Evolutionary conservation across 1,284 basidiomycete species (phyloP).

Genomic region (Stereum hirsutum): DNA sequence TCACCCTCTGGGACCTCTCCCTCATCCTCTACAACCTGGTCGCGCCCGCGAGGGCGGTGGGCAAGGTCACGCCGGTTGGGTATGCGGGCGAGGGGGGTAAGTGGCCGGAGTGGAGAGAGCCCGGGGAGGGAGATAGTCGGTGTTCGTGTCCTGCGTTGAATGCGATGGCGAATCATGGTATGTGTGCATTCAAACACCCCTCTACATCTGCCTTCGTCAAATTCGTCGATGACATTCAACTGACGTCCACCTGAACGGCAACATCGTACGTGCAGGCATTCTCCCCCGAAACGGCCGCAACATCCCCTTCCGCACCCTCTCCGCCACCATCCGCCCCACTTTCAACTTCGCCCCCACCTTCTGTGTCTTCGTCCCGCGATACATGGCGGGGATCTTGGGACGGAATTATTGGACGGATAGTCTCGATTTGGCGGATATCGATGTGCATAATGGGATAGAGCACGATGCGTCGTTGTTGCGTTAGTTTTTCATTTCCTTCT

Average conservation of each 20-base stretch:
- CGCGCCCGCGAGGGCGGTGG: conserved; percentile 34
- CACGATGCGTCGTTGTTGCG: conserved; percentile 68
- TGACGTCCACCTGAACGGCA: background rate
- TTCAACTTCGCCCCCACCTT: conserved; percentile 67
- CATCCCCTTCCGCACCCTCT: conserved; percentile 56
- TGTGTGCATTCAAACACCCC: conserved; percentile 11
- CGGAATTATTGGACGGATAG: conserved; percentile 46
- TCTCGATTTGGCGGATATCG: conserved; percentile 56
- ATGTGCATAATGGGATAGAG: conserved; percentile 69
- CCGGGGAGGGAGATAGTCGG: conserved; percentile 53
- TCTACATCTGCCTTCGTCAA: background rate
- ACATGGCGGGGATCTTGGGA: conserved; percentile 45
- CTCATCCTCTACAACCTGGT: conserved; percentile 49
- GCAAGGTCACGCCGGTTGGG: conserved; percentile 47
- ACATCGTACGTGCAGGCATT: conserved; percentile 50
- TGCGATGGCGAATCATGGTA: conserved; percentile 69
- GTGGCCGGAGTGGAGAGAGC: conserved; percentile 59
- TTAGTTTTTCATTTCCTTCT: conserved; percentile 23
- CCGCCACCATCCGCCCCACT: conserved; percentile 32
- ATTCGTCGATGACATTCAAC: background rate
- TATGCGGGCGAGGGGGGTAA: conserved; percentile 50
- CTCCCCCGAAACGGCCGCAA: conserved; percentile 56
- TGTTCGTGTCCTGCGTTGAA: conserved; percentile 65
- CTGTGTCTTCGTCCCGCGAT: conserved; percentile 52
- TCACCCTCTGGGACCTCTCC: conserved; percentile 28